Conservation (phyloP, 305 asterid genomes). For the Ilex paraguariensis region DNA sequence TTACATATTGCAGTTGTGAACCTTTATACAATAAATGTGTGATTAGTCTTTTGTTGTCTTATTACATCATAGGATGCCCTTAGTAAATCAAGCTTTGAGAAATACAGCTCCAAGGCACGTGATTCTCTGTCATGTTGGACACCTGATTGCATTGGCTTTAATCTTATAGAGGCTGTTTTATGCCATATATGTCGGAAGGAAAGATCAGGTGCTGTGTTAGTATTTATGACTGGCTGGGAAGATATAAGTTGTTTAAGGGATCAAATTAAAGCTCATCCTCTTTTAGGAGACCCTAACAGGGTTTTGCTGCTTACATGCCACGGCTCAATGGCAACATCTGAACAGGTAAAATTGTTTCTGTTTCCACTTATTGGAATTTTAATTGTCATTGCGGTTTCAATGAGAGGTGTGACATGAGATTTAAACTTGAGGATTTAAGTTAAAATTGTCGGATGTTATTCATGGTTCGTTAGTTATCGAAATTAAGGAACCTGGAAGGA, state of each 20-base stretch:
- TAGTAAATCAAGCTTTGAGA: slow-evolving; percentile 78
- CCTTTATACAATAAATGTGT: no score
- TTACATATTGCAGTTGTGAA: neutral
- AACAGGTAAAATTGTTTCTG: slow-evolving; percentile 60
- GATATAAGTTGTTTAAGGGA: slow-evolving; percentile 96
- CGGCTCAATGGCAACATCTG: slow-evolving; percentile 97
- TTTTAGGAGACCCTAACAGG: slow-evolving; percentile 95
- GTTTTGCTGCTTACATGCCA: slow-evolving; percentile 89
- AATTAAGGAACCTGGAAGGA: no score
- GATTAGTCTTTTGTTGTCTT: neutral
- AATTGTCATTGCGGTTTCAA: no score
- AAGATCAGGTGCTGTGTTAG: slow-evolving; percentile 88
- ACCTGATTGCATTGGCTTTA: slow-evolving; percentile 91
- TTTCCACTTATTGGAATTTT: neutral
- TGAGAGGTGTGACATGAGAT: no score
- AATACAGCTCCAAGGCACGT: slow-evolving; percentile 71
- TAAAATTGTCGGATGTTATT: no score
- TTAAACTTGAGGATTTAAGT: no score
- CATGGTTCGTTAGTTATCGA: no score
- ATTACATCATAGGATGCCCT: slow-evolving; percentile 66
- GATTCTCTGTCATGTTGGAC: slow-evolving; percentile 91
- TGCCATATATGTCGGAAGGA: slow-evolving; percentile 98
- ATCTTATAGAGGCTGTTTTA: slow-evolving; percentile 92
- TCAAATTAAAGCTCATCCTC: slow-evolving; percentile 97
- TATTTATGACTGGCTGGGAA: slow-evolving; percentile 99